Conservation (phyloP, 345 rosid genomes). For the Heritiera fomes region DNA sequence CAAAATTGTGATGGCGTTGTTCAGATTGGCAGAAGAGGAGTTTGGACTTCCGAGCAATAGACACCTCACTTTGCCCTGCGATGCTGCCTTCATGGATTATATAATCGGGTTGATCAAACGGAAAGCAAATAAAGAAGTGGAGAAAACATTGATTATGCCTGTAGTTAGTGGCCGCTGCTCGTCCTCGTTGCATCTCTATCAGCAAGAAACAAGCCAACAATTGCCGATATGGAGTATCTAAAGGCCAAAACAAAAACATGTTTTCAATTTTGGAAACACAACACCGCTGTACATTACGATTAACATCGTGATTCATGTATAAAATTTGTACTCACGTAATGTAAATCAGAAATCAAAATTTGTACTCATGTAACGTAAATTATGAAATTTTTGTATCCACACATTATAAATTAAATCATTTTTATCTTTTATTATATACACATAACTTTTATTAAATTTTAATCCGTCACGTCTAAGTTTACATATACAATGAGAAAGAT, state of each 20-base stretch:
- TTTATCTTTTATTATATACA: too few species aligned
- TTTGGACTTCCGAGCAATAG: not conserved
- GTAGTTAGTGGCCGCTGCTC: not conserved
- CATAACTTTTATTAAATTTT: too few species aligned
- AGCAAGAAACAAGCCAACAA: not conserved
- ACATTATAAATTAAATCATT: too few species aligned
- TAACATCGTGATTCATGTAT: too few species aligned
- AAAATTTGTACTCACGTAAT: too few species aligned
- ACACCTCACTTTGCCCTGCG: not conserved
- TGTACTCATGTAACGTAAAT: too few species aligned
- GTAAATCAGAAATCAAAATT: too few species aligned
- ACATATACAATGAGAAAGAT: not conserved
- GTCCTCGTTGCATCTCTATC: not conserved
- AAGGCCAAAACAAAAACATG: too few species aligned
- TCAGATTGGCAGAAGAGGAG: slow-evolving; percentile 4
- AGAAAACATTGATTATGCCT: not conserved
- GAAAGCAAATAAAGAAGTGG: not conserved
- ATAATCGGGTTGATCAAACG: not conserved
- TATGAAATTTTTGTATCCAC: too few species aligned
- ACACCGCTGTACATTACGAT: not conserved
- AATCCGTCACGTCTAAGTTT: too few species aligned
- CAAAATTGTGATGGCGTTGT: slow-evolving; percentile 8
- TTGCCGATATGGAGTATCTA: not conserved
- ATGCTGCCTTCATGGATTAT: not conserved
- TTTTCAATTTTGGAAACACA: not conserved